Evolutionary conservation across 2,329 filamentous ascomycete genomes (phyloP), one percentile per base, ranked within the genome.

Genomic region (Cryphonectria radicalis): DNA sequence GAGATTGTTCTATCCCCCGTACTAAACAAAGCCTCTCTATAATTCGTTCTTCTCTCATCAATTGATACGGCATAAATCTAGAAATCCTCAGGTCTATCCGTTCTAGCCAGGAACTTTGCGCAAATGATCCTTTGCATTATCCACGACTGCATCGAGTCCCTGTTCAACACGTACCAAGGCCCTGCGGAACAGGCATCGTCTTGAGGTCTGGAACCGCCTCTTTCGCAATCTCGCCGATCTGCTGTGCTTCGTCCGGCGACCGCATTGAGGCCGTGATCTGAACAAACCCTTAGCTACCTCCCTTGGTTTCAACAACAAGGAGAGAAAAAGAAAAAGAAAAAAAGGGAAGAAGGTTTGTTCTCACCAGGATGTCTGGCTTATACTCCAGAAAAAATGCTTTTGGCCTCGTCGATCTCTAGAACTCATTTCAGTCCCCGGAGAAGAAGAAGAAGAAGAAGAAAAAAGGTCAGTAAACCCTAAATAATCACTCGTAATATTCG

Each of bases 401-500:
- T 67, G 7, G 67, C 57, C 7, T 43, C 57, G 0, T n/a, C 63
- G 13, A 32, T 50, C n/a, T 71, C 69, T 59, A 57, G 60, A 68
- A n/a, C 14, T 22, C 25, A 25, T 19, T 50, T 46, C 19, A 46
- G 43, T 17, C 43, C 17, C 17, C 17, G 17, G 1, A 7, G 19
- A 22, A 6, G n/a, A 40, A 40, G 10, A 40, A 11, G 0, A 40
- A 7, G 19, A 22, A 6, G n/a, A 40, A 40, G 10, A 40, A 11
- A 2, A 40, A 40, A 3, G 10, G 46, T 19, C 10, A 8, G 5
- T 50, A 22, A 22, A 0, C 43, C 6, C 17, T 46, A 17, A 3
- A 57, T 1, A 78, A 84, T 75, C 79, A 91, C 89, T 87, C 59
- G 88, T 85, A 76, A 85, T 88, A 77, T 93, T 92, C 50, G 83